Base-by-base conservation (phyloP, 2,329 filamentous ascomycete genomes). In the Pseudogymnoascus sp. region DNA sequence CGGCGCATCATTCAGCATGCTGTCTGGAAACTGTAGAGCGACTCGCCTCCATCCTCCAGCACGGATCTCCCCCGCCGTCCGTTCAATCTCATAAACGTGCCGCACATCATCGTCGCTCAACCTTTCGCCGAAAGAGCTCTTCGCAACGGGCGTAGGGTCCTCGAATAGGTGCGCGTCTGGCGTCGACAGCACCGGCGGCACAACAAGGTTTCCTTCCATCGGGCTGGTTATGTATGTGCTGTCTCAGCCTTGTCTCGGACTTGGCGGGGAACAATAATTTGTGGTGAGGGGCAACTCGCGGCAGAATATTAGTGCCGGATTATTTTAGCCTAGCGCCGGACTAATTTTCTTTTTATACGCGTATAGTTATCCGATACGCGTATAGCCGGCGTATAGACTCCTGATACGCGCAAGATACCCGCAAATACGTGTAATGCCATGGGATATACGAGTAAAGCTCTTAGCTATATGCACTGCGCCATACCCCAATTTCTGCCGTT, bases 21-120 rank as follows among this genome's bases (percentile, higher is more conserved):
- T 83, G 77, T 99, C 95, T 0, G 95, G 93, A 70, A 99, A 98
- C 74, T 99, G 95, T n/a, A 99, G 79, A 0, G 92, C 95, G 34
- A 99, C 84, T 61, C 89, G 84, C 67, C 78, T 83, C 84, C 91
- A 96, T 74, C 81, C 81, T 48, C 86, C 89, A 4, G 80, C 76
- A n/a, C 81, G 80, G 57, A 99, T 89, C 75, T 96, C 90, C 37
- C 78, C 76, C 60, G 92, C 83, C 0, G 95, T 97, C 64, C 90
- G 84, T 65, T 84, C 81, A 68, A 97, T 88, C 76, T 99, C 95
- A 79, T 98, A 99, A 60, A 90, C 88, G 43, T 86, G 78, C 63
- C 80, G 79, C 31, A 98, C 80, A 72, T 93, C 89, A 72, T 90
- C 85, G 68, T 93, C 86, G 14, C 64, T 66, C 10, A 69, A 57